These are phyloP conservation scores for Geotrichum phurueaensis DNA, from an alignment of 1,139 yeast genomes.

Conservation along the genomic window DNA sequence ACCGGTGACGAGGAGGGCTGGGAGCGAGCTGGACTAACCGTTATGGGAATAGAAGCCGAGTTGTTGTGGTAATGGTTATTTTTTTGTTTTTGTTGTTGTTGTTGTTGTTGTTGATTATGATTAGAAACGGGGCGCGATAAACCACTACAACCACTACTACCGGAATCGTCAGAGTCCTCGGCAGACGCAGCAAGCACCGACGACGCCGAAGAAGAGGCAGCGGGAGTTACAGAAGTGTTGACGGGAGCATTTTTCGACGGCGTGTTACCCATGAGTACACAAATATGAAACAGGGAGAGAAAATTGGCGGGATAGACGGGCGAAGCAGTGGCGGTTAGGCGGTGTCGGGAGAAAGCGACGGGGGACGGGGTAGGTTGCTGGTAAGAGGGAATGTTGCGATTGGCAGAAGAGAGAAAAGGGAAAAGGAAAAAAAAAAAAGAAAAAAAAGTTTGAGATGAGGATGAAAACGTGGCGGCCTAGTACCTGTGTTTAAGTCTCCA, in stretches of 20 bases:
- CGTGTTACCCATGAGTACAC: slow-evolving; percentile 31
- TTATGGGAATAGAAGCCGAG: neutral
- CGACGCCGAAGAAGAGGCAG: slow-evolving; percentile 19
- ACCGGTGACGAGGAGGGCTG: neutral
- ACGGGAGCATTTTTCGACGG: slow-evolving; percentile 31
- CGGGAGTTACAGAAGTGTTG: slow-evolving; percentile 25
- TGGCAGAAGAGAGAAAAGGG: neutral
- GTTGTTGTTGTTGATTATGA: neutral
- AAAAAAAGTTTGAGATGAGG: neutral
- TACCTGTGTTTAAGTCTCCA: neutral
- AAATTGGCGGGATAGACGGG: neutral
- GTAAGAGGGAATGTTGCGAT: neutral
- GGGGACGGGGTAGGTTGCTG: neutral
- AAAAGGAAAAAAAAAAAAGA: neutral
- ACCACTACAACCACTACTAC: slow-evolving; percentile 28
- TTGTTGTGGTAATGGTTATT: neutral
- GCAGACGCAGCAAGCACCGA: slow-evolving; percentile 16
- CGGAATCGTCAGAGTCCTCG: slow-evolving; percentile 27
- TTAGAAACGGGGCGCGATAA: slow-evolving; percentile 13
- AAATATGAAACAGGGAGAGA: neutral
- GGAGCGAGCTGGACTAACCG: neutral
- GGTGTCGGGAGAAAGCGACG: too few species aligned
- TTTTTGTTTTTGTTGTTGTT: slow-evolving; percentile 1
- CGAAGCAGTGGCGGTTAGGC: slow-evolving; percentile 5
- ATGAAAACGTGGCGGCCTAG: neutral